Conservation (phyloP, 148 eudicot species). For the Camellia japonica region DNA sequence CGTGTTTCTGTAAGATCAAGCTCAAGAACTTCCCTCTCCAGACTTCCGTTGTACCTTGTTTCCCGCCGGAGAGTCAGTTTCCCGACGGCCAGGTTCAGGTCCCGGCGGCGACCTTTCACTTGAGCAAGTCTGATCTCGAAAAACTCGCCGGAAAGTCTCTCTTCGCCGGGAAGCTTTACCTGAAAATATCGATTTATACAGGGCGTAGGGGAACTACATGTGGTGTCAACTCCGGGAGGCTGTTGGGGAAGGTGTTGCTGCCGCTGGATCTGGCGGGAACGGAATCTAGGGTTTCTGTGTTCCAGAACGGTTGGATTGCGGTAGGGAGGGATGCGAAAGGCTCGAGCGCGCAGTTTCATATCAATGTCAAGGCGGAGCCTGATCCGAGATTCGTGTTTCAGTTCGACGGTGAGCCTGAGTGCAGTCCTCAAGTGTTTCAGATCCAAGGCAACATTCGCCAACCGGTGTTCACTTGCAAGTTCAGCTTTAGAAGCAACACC, state of each 20-base stretch:
- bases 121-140: conserved; percentile 45
- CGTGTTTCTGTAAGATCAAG: conserved; percentile 70
- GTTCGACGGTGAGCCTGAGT: conserved; percentile 88
- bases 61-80: conserved; percentile 25
- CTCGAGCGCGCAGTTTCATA: conserved; percentile 43
- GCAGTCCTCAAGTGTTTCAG: conserved; percentile 82
- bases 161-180: conserved; percentile 25
- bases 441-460: conserved; percentile 63
- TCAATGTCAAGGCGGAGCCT: conserved; percentile 64
- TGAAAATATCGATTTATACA: conserved; percentile 42
- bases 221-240: conserved; percentile 48
- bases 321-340: conserved; percentile 42
- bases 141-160: conserved; percentile 37
- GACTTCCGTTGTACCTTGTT: conserved; percentile 42
- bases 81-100: conserved; percentile 23
- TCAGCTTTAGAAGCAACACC: conserved; percentile 50
- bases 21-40: conserved; percentile 53
- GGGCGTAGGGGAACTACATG: conserved; percentile 59
- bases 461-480: conserved; percentile 89
- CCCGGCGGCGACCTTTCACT: conserved; percentile 45
- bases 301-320: conserved; percentile 66
- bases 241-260: conserved; percentile 55
- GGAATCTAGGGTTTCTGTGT: conserved; percentile 41
- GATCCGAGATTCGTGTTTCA: conserved; percentile 87
- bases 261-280: conserved; percentile 45